Base-by-base conservation (phyloP, 208 protist genomes). In the Jaenimonas drosophilae region DNA sequence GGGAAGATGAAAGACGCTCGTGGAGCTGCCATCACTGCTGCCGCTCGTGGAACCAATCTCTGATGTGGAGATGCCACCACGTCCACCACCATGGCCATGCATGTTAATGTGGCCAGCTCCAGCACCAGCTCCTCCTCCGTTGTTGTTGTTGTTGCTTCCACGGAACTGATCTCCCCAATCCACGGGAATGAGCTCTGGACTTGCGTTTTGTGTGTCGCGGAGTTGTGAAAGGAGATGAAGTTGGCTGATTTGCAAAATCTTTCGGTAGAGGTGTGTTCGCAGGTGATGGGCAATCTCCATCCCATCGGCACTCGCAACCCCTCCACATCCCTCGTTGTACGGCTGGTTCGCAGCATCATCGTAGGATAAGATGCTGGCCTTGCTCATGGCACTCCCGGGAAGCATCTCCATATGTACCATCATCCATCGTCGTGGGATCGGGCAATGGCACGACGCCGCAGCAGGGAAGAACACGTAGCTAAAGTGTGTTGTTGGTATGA, bases 151-250 rank as follows among this genome's bases (percentile, higher is more conserved):
- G 32, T 28, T 14, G 30, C 43, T 36, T n/a, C 28, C 41, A 37
- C 59, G 39, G 51, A 90, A 94, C 58, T 94, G 85, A 47, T 90
- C 70, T n/a, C 80, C 81, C 81, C 85, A 94, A 16, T 53, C 41
- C 12, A 34, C 36, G 1, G 85, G 85, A 34, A 94, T 79, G 23
- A 90, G 68, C 59, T 94, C 78, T 1, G 52, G 56, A 47, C 72
- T 79, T 6, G 80, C 77, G 40, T 83, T 73, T 56, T 90, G 76
- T 0, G 72, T 85, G 49, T 86, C 80, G 12, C 85, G 80, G 38
- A 94, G 65, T 57, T 94, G 74, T 50, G 81, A 80, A 20, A 94
- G 64, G 7, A 94, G 53, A 23, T 86, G 76, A 28, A 94, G 59
- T 51, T 90, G 80, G 32, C 68, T 87, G n/a, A 88, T 69, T 51